Base-by-base conservation (phyloP, 2,329 filamentous ascomycete species). In the Calonectria fujianensis region DNA sequence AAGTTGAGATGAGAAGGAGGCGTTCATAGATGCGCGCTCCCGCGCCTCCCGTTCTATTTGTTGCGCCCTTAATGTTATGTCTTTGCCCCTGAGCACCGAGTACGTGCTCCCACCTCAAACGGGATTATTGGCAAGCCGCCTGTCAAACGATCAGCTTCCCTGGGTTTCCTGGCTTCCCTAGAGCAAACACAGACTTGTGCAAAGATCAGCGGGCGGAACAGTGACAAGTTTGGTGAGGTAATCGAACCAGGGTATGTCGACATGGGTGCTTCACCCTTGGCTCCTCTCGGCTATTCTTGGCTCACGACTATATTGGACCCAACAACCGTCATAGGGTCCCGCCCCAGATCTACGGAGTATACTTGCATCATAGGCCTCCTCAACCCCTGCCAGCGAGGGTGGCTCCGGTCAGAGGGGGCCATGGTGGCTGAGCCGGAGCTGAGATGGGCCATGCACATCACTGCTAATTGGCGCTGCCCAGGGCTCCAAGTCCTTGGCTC, bases 341-440 rank as follows among this genome's bases (percentile, higher is more conserved):
- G 61, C 72, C 61, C 72, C 72, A 74, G 72, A 74, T 70, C 72
- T 70, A 61, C 70, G 57, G 35, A 70, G 59, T 45, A 32, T 61
- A 52, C 67, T 74, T 74, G 72, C 67, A 74, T 70, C 72, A 74
- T 67, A 70, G 50, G 24, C 67, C 41, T 72, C 16, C 41, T 35
- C 64, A 32, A 70, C 52, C 72, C 72, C 57, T 66, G 72, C 51
- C 35, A 7, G 37, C 66, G 27, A 67, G 27, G 41, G 66, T 67
- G 50, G 66, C 67, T 65, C 67, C 45, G 67, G 65, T 50, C 32
- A 45, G 61, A 69, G 52, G 54, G 50, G 67, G 31, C 39, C 32
- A 73, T 24, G 70, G 70, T 32, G 70, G 71, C 71, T 73, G 71
- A 74, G 72, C 51, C 66, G 39, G 37, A 65, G 59, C 71, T 69